These are phyloP conservation scores for Garcia nutans DNA, from an alignment of 345 rosid species.

Conservation along the genomic window DNA sequence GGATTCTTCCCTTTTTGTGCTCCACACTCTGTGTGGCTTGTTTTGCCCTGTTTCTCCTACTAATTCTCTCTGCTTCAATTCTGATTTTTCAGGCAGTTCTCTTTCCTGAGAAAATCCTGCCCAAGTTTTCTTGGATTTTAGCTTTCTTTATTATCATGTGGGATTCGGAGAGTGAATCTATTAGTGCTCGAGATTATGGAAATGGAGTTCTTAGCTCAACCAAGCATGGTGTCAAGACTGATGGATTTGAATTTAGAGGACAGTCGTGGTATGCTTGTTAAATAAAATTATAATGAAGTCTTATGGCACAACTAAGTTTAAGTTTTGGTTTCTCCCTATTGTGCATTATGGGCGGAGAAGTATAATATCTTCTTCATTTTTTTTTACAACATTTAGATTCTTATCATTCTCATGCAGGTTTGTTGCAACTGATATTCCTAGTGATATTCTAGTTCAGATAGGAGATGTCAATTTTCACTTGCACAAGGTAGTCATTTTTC, in stretches of 20 bases:
- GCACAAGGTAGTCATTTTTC: slow-evolving; percentile 65
- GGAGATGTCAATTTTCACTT: slow-evolving; percentile 76
- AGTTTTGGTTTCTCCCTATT: not conserved
- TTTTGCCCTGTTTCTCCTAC: slow-evolving; percentile 9
- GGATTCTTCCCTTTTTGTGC: slow-evolving; percentile 19
- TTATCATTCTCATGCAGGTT: slow-evolving; percentile 44
- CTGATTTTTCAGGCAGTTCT: not conserved
- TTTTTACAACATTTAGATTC: not conserved
- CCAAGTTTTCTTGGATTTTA: slow-evolving; percentile 7
- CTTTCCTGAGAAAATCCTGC: slow-evolving; percentile 14
- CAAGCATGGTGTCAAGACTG: slow-evolving; percentile 70
- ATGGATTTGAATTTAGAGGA: slow-evolving; percentile 82
- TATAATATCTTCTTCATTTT: not conserved
- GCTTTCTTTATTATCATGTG: slow-evolving; percentile 49
- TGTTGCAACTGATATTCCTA: slow-evolving; percentile 90
- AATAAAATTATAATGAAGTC: not conserved
- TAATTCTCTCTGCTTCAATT: slow-evolving; percentile 13
- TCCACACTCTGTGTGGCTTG: slow-evolving; percentile 10
- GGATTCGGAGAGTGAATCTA: slow-evolving; percentile 79
- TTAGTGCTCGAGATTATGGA: slow-evolving; percentile 65
- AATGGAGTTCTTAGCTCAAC: slow-evolving; percentile 65
- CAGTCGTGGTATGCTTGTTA: slow-evolving; percentile 65
- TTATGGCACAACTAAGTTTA: not conserved
- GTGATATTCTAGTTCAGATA: slow-evolving; percentile 74
- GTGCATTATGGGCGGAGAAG: not conserved